Evolutionary conservation across 2,329 filamentous ascomycete genomes (phyloP).

Genomic region (Fusarium cicatricum): DNA sequence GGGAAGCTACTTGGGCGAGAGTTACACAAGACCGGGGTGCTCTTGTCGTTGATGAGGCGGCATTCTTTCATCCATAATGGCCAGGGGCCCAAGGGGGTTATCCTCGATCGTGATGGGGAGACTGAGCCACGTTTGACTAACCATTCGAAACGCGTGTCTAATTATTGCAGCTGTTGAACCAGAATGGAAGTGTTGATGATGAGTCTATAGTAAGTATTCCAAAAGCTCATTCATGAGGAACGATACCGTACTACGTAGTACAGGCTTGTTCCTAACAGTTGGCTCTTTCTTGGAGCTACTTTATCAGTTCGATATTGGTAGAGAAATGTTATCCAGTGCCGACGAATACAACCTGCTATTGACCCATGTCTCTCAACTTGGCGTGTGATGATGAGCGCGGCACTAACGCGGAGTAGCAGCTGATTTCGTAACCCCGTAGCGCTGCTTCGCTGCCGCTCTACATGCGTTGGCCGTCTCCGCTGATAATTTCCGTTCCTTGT

Average conservation of each 20-base stretch:
- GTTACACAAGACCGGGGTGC: neutral
- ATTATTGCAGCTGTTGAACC: neutral
- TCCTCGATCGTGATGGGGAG: conserved; percentile 4
- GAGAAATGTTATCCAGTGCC: no score
- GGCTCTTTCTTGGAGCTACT: no score
- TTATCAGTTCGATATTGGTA: no score
- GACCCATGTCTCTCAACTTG: neutral
- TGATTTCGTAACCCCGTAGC: conserved; percentile 25
- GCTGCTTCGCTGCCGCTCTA: conserved; percentile 3
- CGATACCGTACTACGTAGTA: no score
- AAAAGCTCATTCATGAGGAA: no score
- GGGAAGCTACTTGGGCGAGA: neutral
- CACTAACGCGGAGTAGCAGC: conserved; percentile 18
- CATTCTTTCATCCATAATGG: neutral
- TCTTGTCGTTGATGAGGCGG: neutral
- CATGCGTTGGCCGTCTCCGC: conserved; percentile 20
- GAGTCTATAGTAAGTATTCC: no score
- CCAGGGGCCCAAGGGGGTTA: conserved; percentile 5
- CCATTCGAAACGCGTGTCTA: neutral
- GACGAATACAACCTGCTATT: no score
- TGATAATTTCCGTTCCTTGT: conserved; percentile 27
- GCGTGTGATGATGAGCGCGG: conserved; percentile 3
- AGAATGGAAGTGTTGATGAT: no score
- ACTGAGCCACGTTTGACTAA: conserved; percentile 14
- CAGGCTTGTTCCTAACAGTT: no score